Evolutionary conservation across 495 filamentous ascomycete genomes (phyloP).

Genomic region (Neurospora cerealis): DNA sequence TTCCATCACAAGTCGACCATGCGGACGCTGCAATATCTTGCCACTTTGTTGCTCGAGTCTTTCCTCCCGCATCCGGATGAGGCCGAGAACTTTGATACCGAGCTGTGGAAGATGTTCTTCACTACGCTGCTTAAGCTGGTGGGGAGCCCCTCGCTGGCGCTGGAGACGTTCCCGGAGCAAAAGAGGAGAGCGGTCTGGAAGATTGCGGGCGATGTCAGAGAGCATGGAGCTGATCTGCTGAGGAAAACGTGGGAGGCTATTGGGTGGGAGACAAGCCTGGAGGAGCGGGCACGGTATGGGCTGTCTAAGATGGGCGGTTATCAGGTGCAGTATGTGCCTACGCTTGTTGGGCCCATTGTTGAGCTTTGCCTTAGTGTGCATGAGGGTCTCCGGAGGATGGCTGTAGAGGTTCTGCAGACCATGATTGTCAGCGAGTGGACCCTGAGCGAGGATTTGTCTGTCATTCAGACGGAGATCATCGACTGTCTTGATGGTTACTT

Average conservation of each 20-base stretch:
- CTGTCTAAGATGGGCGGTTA: constrained; percentile 85
- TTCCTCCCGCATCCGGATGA: constrained; percentile 84
- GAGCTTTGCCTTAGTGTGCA: constrained; percentile 93
- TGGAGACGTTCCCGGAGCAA: constrained; percentile 96
- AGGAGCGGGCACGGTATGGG: constrained; percentile 63
- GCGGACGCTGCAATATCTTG: constrained; percentile 76
- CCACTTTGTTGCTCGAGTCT: constrained; percentile 61
- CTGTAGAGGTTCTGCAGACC: constrained; percentile 84
- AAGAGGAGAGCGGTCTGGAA: constrained; percentile 96
- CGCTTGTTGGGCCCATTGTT: constrained; percentile 81
- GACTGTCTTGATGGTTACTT: constrained; percentile 89
- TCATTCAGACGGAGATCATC: constrained; percentile 94
- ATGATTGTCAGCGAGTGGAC: constrained; percentile 99
- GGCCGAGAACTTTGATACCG: constrained; percentile 84
- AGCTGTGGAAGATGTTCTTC: constrained; percentile 91
- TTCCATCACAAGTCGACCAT: constrained; percentile 91
- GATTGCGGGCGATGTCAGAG: constrained; percentile 92
- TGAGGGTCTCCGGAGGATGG: constrained; percentile 78
- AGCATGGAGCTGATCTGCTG: constrained; percentile 79
- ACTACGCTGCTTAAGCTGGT: constrained; percentile 81
- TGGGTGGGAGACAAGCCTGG: constrained; percentile 83
- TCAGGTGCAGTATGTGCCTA: constrained; percentile 95
- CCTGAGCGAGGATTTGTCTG: constrained; percentile 81
- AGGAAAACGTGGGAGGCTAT: constrained; percentile 88
- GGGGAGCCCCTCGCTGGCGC: constrained; percentile 73